Percentiles rank a stretch among this genome's conserved stretches.
These are phyloP conservation scores for Hevea brasiliensis DNA, from an alignment of 345 rosid species.

Conservation along the genomic window DNA sequence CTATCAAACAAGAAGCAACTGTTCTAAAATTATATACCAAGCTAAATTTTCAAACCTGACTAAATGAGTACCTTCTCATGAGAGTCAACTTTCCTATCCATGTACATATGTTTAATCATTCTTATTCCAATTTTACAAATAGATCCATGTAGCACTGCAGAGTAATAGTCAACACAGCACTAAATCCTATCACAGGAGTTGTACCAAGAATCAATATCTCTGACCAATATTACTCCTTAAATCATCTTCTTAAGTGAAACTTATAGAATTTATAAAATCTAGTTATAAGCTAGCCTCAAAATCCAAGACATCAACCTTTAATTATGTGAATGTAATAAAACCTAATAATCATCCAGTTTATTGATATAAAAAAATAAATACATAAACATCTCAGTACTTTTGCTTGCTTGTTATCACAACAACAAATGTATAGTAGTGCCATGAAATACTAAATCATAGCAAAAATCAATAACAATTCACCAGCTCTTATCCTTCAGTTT, in stretches of 20 bases:
- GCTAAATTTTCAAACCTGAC: constrained; percentile 4
- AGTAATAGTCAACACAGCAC: neutral
- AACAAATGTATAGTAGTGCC: neutral
- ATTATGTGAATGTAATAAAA: neutral
- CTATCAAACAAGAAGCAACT: neutral
- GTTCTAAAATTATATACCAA: neutral
- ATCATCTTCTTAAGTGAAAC: neutral
- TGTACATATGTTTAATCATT: neutral
- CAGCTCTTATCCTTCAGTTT: neutral
- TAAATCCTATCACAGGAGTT: neutral
- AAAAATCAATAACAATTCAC: neutral
- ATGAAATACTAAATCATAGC: constrained; percentile 5
- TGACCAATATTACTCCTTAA: neutral
- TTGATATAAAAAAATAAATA: neutral
- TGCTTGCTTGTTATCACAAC: neutral
- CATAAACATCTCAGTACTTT: too few species aligned
- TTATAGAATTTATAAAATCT: neutral
- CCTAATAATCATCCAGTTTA: neutral
- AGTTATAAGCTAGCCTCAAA: neutral
- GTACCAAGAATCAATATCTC: neutral
- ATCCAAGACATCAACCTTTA: neutral
- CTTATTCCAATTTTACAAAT: neutral
- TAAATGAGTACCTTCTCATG: neutral
- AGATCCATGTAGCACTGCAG: neutral
- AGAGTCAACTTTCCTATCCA: neutral